Evolutionary conservation across 768 basidiomycete species (phyloP), one percentile per base, ranked within the genome.

Genomic region (Mycena maculata): DNA sequence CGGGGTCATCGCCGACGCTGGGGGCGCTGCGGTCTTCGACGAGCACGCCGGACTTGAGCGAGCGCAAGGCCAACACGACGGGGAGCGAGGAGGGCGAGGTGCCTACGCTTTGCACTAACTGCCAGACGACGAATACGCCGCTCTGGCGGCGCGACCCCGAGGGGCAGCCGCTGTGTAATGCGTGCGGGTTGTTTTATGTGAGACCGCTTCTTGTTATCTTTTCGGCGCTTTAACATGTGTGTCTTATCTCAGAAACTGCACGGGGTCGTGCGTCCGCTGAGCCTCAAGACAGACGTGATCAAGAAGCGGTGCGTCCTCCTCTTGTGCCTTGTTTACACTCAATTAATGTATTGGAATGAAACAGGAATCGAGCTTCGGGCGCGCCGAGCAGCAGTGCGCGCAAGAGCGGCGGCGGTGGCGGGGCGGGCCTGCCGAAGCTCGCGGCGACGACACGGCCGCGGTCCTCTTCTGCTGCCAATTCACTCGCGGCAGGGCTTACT

Each of bases 201-300:
- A 85, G 92, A n/a, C n/a, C n/a, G n/a, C 89, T 11, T 36, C 36
- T 38, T 49, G 28, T 25, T 18, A 38, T 59, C 68, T 63, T 44
- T 56, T 45, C 42, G 22, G 52, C 39, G 58, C 41, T 60, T 23
- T 53, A 27, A 62, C n/a, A n/a, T n/a, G n/a, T n/a, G n/a, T n/a
- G 33, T 50, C n/a, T 31, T 72, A 58, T 39, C 62, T 38, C 72
- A 96, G 94, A 98, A 98, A 90, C 82, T 99, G 41, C 97, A 99
- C 74, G 95, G 95, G 50, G 96, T 98, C 54, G 93, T 96, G 8
- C 88, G 97, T 59, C 97, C 97, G 10, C 82, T 97, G 69, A 96
- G 95, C 41, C 86, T 99, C 67, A 98, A 98, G 86, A 98, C 96
- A 45, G 95, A 98, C 76, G 92, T 96, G 49, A 98, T 97, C 80